Evolutionary conservation across 768 basidiomycete genomes (phyloP), one percentile per base, ranked within the genome.

Genomic region (Psilocybe cyanescens): DNA sequence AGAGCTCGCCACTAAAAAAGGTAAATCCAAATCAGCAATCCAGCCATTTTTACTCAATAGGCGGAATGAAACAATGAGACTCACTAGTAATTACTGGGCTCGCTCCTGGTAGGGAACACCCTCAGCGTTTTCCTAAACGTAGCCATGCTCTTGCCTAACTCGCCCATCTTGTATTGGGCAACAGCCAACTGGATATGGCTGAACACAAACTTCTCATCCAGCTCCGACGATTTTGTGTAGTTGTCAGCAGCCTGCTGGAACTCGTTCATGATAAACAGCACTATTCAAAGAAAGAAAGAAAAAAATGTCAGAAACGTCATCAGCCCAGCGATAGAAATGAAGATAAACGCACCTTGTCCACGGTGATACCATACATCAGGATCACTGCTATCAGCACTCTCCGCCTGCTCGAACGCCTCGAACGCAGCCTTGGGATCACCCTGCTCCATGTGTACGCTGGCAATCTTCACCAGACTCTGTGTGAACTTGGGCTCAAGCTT

Each of bases 341-440:
- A 65, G 30, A 28, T 24, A 2, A 58, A 52, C 82, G 51, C 52
- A 92, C 93, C 93, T 81, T 99, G 97, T 48, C 97, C 97, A 67
- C 96, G 94, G 74, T 99, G 97, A 76, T 99, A 99, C 80, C 94
- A 99, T 59, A 97, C 94, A 75, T 99, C 97, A 0, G 97, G 90
- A 76, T 99, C 96, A 51, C 87, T 79, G 5, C 88, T 78, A 68
- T 99, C 89, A 66, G 91, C 84, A 67, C 83, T 81, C 71, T 95
- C 89, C 1, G 97, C 97, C 64, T 90, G 82, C 47, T 97, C 95
- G 72, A 98, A 99, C 72, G 91, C 92, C 60, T 90, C 86, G 75
- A 99, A 95, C 1, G 97, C 92, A 65, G 86, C 86, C 17, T 81
- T 77, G 11, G 92, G 83, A 63, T 95, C 86, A 44, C 90, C 89